Base-by-base conservation (phyloP, 345 rosid species). In the Laguncularia racemosa region DNA sequence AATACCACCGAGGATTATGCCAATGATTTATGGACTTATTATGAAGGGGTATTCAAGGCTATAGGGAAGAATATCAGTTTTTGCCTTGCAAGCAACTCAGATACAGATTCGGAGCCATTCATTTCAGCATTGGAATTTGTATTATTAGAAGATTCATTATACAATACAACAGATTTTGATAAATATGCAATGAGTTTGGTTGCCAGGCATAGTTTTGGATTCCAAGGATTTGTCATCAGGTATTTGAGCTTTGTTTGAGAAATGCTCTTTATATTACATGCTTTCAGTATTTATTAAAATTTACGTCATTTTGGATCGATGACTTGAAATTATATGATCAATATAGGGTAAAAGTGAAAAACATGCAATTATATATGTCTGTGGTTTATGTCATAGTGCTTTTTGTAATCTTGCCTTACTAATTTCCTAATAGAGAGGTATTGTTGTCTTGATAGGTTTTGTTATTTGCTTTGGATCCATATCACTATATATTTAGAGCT, bases 71-170 rank as follows among this genome's bases (percentile, higher is more conserved):
- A 79, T 4, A 83, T 87, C 70, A 87, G 90, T 71, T 60, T 89
- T 7, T 93, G 97, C 58, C 4, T 89, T 52, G 96, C 76, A 64
- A 71, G 81, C 0, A 87, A 93, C 60, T 20, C 77, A 38, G 60
- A 80, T 50, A 93, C 99, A 6, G 76, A 72, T 20, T 89, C 95
- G 6, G 89, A 89, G 75, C 95, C 95, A 19, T 93, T 93, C 73
- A 81, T 93, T 67, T 87, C 96, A n/a, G 87, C 88, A 2, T 46
- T 93, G 69, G 99, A 89, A 73, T 66, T 89, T 46, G 77, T 93
- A 44, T 63, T 73, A 52, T 63, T 89, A 46, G 80, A 63, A 18
- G 77, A 45, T 68, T 82, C 90, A 15, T 45, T 85, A 43, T 93
- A 93, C 52, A 93, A 83, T 64, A 75, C 88, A 10, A 93, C 97